Conservation (phyloP, 164 flowering plant genomes). For the Macadamia integrifolia region DNA sequence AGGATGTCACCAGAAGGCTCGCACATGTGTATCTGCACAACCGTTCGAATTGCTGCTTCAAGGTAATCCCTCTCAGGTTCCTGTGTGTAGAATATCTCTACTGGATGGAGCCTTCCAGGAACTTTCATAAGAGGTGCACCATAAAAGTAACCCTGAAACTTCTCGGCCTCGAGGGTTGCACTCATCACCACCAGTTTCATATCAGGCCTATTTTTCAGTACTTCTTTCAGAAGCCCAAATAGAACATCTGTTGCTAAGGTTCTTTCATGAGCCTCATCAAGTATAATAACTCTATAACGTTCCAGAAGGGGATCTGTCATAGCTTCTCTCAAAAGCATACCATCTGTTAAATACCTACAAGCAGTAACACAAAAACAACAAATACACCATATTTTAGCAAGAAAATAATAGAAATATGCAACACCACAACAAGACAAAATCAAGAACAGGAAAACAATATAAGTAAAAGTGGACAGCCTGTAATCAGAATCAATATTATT, state of each 20-base stretch:
- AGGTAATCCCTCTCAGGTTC: slow-evolving; percentile 95
- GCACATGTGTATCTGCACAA: slow-evolving; percentile 79
- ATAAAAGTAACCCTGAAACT: slow-evolving; percentile 78
- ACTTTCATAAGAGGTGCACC: slow-evolving; percentile 94
- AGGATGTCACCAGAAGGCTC: slow-evolving; percentile 87
- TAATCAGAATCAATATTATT: neutral
- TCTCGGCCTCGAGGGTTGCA: slow-evolving; percentile 98
- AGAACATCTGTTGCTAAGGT: slow-evolving; percentile 89
- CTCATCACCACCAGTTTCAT: slow-evolving; percentile 88
- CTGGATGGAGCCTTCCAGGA: slow-evolving; percentile 94
- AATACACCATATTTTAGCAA: no score
- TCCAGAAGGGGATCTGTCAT: slow-evolving; percentile 90
- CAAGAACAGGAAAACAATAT: neutral
- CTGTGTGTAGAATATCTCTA: slow-evolving; percentile 87
- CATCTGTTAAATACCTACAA: slow-evolving; percentile 80
- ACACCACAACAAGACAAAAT: neutral
- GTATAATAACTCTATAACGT: slow-evolving; percentile 73
- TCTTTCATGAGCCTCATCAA: slow-evolving; percentile 96
- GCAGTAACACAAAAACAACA: neutral
- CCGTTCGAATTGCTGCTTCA: slow-evolving; percentile 94
- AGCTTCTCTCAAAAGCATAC: slow-evolving; percentile 97
- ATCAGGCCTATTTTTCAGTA: slow-evolving; percentile 70
- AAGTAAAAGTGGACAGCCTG: neutral
- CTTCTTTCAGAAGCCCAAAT: slow-evolving; percentile 90
- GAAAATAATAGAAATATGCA: no score